These are phyloP conservation scores for Tetrapisispora fleetii DNA, from an alignment of 805 yeast species.

Conservation along the genomic window DNA sequence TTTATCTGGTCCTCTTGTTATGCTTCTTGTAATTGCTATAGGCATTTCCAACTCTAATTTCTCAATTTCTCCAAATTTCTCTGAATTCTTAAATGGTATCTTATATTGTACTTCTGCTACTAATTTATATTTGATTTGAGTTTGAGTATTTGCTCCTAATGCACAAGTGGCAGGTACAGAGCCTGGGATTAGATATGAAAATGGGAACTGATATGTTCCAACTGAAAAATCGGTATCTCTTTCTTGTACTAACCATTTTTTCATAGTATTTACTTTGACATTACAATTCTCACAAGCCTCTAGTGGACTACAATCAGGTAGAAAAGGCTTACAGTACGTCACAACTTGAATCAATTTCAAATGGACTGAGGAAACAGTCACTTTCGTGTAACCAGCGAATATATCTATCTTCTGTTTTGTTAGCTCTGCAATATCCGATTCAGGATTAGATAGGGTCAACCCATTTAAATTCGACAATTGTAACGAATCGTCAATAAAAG, in stretches of 20 bases:
- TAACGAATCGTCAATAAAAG: slow-evolving; percentile 7
- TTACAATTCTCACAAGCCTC: slow-evolving; percentile 52
- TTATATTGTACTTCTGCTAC: slow-evolving; percentile 48
- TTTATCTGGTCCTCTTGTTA: slow-evolving; percentile 72
- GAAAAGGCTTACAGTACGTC: slow-evolving; percentile 54
- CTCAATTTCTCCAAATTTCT: slow-evolving; percentile 21
- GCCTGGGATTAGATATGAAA: slow-evolving; percentile 83
- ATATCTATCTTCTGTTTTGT: slow-evolving; percentile 18
- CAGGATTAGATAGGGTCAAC: slow-evolving; percentile 6
- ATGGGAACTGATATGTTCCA: slow-evolving; percentile 83
- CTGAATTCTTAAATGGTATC: slow-evolving; percentile 16
- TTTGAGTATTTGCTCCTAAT: slow-evolving; percentile 42
- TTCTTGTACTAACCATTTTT: slow-evolving; percentile 79
- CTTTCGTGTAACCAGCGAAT: slow-evolving; percentile 31
- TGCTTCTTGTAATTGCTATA: slow-evolving; percentile 63
- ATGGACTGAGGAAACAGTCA: slow-evolving; percentile 48
- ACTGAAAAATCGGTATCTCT: slow-evolving; percentile 45
- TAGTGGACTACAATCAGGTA: slow-evolving; percentile 41
- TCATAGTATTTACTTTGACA: slow-evolving; percentile 48
- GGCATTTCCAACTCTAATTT: slow-evolving; percentile 47
- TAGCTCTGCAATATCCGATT: slow-evolving; percentile 10
- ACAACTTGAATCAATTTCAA: slow-evolving; percentile 66
- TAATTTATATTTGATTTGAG: slow-evolving; percentile 62
- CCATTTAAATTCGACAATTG: neutral
- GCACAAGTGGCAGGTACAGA: slow-evolving; percentile 66